Base-by-base conservation (phyloP, 352 stramenopile genomes). In the Phytophthora fragariaefolia region DNA sequence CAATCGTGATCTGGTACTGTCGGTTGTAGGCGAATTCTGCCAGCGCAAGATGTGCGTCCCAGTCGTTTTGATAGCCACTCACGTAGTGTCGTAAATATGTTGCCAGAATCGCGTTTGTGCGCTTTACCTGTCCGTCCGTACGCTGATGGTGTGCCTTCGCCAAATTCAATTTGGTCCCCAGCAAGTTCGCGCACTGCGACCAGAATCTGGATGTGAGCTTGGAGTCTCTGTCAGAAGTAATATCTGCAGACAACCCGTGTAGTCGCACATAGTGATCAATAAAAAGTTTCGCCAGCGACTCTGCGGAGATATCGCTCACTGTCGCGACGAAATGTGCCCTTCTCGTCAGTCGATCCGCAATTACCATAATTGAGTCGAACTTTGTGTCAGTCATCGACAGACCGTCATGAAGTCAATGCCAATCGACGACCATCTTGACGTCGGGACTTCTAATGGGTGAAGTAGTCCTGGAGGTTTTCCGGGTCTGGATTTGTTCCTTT, bases 381-480 rank as follows among this genome's bases (percentile, higher is more conserved):
- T 26, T 18, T 2, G 7, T 13, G 4, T 23, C 7, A 24, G 28
- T 65, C 3, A 7, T 18, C 0, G 47, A 47, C 2, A 65, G 20
- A 10, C 58, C 43, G 6, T 58, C 8, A 66, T 23, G 12, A 66
- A 58, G 24, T 66, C 48, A 26, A 66, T 66, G 27, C 26, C 27
- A 34, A 52, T 61, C 4, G n/a, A 52, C 17, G 38, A 22, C 54
- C 40, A 61, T 23, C 22, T 18, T 18, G 38, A 10, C 2, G 38
- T 27, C n/a, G 54, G 40, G 1, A 52, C 17, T 42, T 52, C 38
- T 43, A 50, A 18, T 42, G 40, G 24, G 20, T 43, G 38, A 1
- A 61, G 54, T 5, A 32, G 10, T 28, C 54, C 40, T 18, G 54
- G 18, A 23, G 54, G 3, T 52, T 61, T 61, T 13, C 27, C 38